Evolutionary conservation across 768 basidiomycete genomes (phyloP).

Genomic region (Sutorius australiensis): DNA sequence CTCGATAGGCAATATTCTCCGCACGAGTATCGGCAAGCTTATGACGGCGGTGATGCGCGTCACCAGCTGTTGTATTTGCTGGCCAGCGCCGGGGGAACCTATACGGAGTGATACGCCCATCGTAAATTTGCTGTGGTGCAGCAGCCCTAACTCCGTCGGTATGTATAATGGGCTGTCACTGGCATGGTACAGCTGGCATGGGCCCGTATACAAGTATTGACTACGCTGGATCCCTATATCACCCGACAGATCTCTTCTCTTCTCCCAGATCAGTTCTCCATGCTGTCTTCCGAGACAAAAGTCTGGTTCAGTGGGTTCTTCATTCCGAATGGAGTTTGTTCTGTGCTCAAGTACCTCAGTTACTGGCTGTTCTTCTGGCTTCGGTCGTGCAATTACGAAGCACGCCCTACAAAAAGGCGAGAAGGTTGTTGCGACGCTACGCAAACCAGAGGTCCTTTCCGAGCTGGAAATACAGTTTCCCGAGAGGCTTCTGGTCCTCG

Average conservation of each 20-base stretch:
- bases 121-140: not conserved
- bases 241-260: not conserved
- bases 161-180: not conserved
- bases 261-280: not conserved
- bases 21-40: no score
- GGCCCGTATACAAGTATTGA: not conserved
- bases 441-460: slow-evolving; percentile 33
- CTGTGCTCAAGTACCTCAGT: slow-evolving; percentile 24
- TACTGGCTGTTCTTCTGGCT: slow-evolving; percentile 39
- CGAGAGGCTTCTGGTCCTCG: slow-evolving; percentile 33
- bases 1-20: not conserved
- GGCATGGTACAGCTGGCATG: not conserved
- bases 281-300: slow-evolving; percentile 6
- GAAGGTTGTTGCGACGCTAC: slow-evolving; percentile 41
- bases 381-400: slow-evolving; percentile 35
- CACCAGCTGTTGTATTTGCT: not conserved
- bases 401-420: slow-evolving; percentile 35
- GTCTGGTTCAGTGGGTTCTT: slow-evolving; percentile 22
- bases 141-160: not conserved
- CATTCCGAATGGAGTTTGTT: not conserved
- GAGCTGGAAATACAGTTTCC: slow-evolving; percentile 26
- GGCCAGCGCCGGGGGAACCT: not conserved
- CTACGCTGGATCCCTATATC: not conserved
- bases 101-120: not conserved
- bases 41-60: not conserved